phyloP scores from a whole-genome alignment of 1,284 basidiomycete genomes.

The Rhizoctonia solani region DNA sequence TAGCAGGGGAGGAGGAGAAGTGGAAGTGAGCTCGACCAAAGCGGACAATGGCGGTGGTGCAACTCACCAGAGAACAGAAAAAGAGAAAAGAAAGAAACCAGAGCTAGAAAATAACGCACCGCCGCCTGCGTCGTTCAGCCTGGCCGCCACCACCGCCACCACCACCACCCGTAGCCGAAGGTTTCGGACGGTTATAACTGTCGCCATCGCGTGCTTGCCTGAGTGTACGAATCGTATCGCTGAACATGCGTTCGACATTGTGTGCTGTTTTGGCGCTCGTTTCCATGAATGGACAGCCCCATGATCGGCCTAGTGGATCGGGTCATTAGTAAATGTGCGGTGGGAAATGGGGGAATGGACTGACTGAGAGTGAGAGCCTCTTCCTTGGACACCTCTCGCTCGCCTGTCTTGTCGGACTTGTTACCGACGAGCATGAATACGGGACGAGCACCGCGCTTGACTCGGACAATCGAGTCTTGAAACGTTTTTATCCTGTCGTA shows the following conservation, averaged over 20 bases:
- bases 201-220: constrained; percentile 48
- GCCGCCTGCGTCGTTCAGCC: too few species aligned
- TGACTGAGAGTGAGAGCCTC: constrained; percentile 74
- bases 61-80: background rate
- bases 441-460: constrained; percentile 83
- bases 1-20: too few species aligned
- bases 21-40: too few species aligned
- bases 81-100: background rate
- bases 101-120: constrained; percentile 48
- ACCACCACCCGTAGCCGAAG: constrained; percentile 4
- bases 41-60: too few species aligned
- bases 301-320: constrained; percentile 80
- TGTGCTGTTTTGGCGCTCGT: constrained; percentile 94
- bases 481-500: constrained; percentile 95
- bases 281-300: constrained; percentile 95
- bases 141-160: constrained; percentile 10
- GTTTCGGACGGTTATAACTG: constrained; percentile 32
- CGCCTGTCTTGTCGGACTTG: constrained; percentile 85
- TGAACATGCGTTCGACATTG: constrained; percentile 95
- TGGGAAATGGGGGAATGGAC: background rate
- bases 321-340: background rate
- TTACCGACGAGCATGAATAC: constrained; percentile 91
- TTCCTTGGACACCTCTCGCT: constrained; percentile 84
- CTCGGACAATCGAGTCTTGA: constrained; percentile 90
- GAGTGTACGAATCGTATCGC: constrained; percentile 86